A percentile compares a stretch with the other conserved stretches of the same genome.
phyloP scores from a whole-genome alignment of 1,284 basidiomycete genomes.

The Entoloma clypeatum region DNA sequence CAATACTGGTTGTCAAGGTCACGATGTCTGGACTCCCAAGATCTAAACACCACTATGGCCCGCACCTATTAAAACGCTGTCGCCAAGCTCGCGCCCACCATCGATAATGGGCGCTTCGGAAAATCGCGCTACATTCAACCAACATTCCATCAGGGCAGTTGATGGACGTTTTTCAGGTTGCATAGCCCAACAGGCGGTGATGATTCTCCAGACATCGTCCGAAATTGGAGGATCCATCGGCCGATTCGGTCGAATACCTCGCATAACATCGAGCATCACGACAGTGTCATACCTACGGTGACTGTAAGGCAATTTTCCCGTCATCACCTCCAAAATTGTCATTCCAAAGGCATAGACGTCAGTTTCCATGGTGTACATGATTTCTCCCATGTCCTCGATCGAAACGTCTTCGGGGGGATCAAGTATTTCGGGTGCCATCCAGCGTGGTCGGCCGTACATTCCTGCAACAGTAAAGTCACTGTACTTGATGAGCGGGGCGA shows the following conservation, averaged over 20 bases:
- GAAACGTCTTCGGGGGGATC: background rate
- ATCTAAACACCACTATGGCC: background rate
- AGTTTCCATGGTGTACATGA: background rate
- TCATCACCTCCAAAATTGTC: constrained; percentile 2
- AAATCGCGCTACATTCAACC: constrained; percentile 1
- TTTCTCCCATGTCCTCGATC: background rate
- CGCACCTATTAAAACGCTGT: background rate
- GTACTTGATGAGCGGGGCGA: background rate
- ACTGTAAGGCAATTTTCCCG: constrained; percentile 2
- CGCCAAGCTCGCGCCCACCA: background rate
- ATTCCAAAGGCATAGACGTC: constrained; percentile 14
- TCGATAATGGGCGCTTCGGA: too few relatives aligned
- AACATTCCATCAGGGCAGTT: constrained; percentile 5
- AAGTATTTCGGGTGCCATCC: constrained; percentile 2
- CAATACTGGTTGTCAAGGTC: too few relatives aligned
- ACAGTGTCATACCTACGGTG: constrained; percentile 12
- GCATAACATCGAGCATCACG: constrained; percentile 11
- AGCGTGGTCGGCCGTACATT: background rate
- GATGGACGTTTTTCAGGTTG: constrained; percentile 7
- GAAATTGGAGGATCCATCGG: constrained; percentile 3
- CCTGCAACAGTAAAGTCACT: constrained; percentile 2
- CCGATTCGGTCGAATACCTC: constrained; percentile 6
- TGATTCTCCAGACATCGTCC: constrained; percentile 11
- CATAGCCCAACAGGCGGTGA: constrained; percentile 9
- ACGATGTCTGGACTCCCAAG: too few relatives aligned